Percentiles rank a stretch among this genome's conserved stretches.
These are phyloP conservation scores for Candida broadrunensis DNA, from an alignment of 805 yeast genomes.

Conservation along the genomic window DNA sequence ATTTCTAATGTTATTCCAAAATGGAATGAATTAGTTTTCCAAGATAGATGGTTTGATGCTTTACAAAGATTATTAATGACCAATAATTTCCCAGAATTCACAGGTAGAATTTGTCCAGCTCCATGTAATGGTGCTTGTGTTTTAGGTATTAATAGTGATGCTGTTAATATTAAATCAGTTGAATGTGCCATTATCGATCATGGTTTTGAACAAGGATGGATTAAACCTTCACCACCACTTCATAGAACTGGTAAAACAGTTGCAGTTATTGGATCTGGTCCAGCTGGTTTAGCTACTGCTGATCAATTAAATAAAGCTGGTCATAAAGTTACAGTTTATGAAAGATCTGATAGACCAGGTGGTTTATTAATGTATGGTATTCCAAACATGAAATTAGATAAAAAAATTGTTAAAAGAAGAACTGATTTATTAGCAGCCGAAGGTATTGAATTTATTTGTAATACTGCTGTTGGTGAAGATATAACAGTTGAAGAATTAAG, in stretches of 20 bases:
- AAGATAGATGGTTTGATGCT: slow-evolving; percentile 93
- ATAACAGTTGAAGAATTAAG: slow-evolving; percentile 68
- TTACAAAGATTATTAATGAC: slow-evolving; percentile 90
- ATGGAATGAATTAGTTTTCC: slow-evolving; percentile 95
- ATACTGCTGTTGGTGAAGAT: slow-evolving; percentile 83
- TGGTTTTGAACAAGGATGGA: slow-evolving; percentile 97
- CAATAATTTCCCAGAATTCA: slow-evolving; percentile 97
- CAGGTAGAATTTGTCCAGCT: slow-evolving; percentile 98
- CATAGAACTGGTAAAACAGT: slow-evolving; percentile 80
- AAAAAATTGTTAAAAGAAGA: slow-evolving; percentile 88
- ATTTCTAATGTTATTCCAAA: slow-evolving; percentile 95
- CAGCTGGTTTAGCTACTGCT: slow-evolving; percentile 95
- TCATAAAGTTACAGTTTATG: slow-evolving; percentile 86
- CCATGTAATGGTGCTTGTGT: slow-evolving; percentile 98
- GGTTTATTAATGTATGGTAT: slow-evolving; percentile 98
- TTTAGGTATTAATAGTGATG: slow-evolving; percentile 87
- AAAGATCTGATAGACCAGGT: slow-evolving; percentile 93
- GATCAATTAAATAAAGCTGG: slow-evolving; percentile 97
- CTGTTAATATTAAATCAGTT: slow-evolving; percentile 94
- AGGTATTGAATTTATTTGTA: slow-evolving; percentile 77
- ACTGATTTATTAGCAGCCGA: slow-evolving; percentile 86
- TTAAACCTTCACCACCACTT: slow-evolving; percentile 76
- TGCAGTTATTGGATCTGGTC: slow-evolving; percentile 94
- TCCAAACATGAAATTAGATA: slow-evolving; percentile 98
- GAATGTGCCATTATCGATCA: slow-evolving; percentile 96